phyloP scores from a whole-genome alignment of 2,329 filamentous ascomycete species.

The Aureobasidium sp. region DNA sequence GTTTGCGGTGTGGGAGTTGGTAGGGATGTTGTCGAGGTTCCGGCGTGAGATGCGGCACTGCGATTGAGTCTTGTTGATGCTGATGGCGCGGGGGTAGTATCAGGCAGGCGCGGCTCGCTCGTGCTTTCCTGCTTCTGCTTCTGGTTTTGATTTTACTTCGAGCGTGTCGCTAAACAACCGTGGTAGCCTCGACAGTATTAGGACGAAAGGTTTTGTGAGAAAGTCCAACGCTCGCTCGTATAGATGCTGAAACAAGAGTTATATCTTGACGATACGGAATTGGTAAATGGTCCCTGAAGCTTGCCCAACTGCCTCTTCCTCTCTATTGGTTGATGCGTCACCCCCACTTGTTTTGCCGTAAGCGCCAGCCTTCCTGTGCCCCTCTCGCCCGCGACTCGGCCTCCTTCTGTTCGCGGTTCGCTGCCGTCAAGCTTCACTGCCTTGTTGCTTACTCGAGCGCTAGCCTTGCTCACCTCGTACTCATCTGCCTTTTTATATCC shows the following conservation, averaged over 20 bases:
- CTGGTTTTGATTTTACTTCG: background rate
- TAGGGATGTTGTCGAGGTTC: background rate
- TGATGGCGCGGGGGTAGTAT: background rate
- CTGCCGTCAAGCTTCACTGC: background rate
- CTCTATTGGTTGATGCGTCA: background rate
- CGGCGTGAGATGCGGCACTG: background rate
- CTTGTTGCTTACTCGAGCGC: background rate
- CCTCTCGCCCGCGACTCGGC: background rate
- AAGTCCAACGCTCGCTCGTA: background rate
- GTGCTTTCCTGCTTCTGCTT: background rate
- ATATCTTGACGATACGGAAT: background rate
- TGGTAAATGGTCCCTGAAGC: background rate
- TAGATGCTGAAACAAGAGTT: background rate
- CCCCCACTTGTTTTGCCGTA: slow-evolving; percentile 5
- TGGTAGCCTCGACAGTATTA: background rate
- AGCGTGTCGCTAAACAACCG: background rate
- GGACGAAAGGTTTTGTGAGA: background rate
- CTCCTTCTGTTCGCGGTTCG: background rate
- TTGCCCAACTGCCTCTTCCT: background rate
- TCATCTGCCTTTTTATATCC: background rate
- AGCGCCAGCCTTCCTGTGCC: slow-evolving; percentile 2
- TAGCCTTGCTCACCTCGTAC: background rate
- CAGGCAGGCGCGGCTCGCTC: background rate
- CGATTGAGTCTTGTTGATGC: background rate
- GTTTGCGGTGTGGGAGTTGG: slow-evolving; percentile 14